phyloP scores from a whole-genome alignment of 2,329 filamentous ascomycete species.

The Madurella fahalii region DNA sequence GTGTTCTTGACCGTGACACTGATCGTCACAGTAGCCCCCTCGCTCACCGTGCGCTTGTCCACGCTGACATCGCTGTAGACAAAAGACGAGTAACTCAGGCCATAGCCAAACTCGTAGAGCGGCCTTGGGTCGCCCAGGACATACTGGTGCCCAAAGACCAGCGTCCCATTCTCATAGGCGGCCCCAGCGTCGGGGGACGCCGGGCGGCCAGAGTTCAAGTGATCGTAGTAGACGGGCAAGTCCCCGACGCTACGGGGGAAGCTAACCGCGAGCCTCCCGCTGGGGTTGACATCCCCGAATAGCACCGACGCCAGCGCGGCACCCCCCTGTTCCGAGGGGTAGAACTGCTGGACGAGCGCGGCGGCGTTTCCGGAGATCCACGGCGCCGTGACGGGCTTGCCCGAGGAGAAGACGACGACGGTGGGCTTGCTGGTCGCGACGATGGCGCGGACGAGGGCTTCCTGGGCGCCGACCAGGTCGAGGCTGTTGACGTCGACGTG shows the following conservation, averaged over 20 bases:
- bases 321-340: conserved; percentile 66
- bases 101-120: conserved; percentile 64
- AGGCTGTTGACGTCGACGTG: conserved; percentile 64
- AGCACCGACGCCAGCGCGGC: conserved; percentile 63
- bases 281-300: conserved; percentile 61
- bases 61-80: conserved; percentile 52
- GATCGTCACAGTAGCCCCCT: conserved; percentile 52
- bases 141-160: conserved; percentile 62
- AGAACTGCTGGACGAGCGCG: conserved; percentile 70
- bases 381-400: conserved; percentile 68
- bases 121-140: conserved; percentile 57
- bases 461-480: conserved; percentile 66
- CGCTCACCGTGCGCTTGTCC: conserved; percentile 43
- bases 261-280: conserved; percentile 61
- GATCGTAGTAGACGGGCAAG: conserved; percentile 67
- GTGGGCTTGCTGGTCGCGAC: conserved; percentile 64
- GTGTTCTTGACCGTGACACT: conserved; percentile 61
- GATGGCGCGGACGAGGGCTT: conserved; percentile 61
- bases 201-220: conserved; percentile 60
- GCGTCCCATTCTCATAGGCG: conserved; percentile 52
- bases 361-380: conserved; percentile 65
- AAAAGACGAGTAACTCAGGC: conserved; percentile 62
- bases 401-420: conserved; percentile 63
- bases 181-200: conserved; percentile 49
- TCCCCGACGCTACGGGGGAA: conserved; percentile 65